phyloP scores from a whole-genome alignment of 2,329 filamentous ascomycete species.

The Lachnellula arida region DNA sequence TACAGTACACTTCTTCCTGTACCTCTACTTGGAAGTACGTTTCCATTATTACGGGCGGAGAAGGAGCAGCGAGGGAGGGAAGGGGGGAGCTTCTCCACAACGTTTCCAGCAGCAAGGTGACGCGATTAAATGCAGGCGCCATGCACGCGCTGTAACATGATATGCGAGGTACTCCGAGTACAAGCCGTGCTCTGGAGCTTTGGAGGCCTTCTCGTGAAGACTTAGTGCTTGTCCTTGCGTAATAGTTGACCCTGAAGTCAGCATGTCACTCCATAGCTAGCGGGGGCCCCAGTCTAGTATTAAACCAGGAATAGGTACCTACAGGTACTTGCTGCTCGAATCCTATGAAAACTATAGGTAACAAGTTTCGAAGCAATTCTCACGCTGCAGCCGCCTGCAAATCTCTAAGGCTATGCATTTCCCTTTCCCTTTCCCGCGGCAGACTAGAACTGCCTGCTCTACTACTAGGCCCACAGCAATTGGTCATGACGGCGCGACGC shows the following conservation, averaged over 20 bases:
- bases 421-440: too few species aligned
- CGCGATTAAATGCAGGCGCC: conserved; percentile 1
- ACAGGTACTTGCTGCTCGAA: neutral
- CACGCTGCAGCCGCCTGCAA: conserved; percentile 27
- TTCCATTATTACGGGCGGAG: neutral
- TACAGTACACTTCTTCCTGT: neutral
- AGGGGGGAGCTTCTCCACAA: neutral
- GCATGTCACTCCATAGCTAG: neutral
- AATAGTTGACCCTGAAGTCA: neutral
- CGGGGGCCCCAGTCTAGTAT: neutral
- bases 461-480: too few species aligned
- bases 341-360: neutral
- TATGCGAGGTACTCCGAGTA: conserved; percentile 15
- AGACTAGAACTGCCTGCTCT: too few species aligned
- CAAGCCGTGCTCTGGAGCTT: neutral
- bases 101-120: conserved; percentile 4
- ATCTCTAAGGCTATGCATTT: conserved; percentile 5
- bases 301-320: too few species aligned
- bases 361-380: conserved; percentile 16
- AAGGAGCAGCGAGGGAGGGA: neutral
- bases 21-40: neutral
- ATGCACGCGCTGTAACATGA: conserved; percentile 1
- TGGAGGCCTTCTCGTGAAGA: neutral
- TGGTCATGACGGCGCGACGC: neutral
- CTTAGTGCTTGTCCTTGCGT: neutral